phyloP scores from a whole-genome alignment of 106 monocot species.

The Dioscorea zingiberensis region DNA sequence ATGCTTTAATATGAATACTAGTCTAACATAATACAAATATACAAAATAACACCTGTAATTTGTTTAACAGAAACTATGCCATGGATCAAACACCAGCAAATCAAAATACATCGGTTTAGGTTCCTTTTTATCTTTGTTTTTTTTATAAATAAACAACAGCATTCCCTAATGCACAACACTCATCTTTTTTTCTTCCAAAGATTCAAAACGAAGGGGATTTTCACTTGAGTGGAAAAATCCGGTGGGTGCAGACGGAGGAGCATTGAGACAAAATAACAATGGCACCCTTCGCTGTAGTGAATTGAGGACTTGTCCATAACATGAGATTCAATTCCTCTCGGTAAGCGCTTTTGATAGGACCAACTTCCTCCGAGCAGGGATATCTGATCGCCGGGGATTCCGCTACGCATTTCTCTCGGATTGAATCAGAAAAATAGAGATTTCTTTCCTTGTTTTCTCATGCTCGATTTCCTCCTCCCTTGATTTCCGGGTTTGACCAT shows the following conservation, averaged over 20 bases:
- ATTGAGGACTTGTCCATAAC: constrained; percentile 80
- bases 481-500: constrained; percentile 61
- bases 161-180: no score
- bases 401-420: constrained; percentile 79
- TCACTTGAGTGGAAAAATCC: constrained; percentile 48
- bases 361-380: constrained; percentile 76
- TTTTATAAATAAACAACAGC: neutral
- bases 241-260: constrained; percentile 71
- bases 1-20: no score
- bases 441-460: constrained; percentile 33
- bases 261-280: constrained; percentile 45
- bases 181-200: neutral
- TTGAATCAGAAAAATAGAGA: constrained; percentile 63
- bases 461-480: constrained; percentile 40
- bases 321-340: constrained; percentile 70
- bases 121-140: neutral
- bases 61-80: no score
- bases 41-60: no score
- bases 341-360: constrained; percentile 90
- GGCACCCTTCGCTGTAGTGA: constrained; percentile 72
- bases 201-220: neutral
- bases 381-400: constrained; percentile 77
- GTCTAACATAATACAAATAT: no score
- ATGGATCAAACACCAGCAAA: neutral
- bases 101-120: neutral